These are phyloP conservation scores for Diddensiella transvaalensis DNA, from an alignment of 805 yeast genomes.

Conservation along the genomic window DNA sequence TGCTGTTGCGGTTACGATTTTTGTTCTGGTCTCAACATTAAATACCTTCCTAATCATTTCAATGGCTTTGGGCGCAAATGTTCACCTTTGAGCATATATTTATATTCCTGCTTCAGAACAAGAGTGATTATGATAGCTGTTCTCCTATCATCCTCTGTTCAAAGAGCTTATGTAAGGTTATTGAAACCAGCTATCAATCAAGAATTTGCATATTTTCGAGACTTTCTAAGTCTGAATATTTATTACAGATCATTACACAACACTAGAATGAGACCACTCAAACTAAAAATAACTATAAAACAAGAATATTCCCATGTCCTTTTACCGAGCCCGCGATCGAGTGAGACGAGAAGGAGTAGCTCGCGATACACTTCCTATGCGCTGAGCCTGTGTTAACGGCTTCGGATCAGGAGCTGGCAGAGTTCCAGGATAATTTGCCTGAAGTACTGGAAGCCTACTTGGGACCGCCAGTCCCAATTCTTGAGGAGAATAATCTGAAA, in stretches of 20 bases:
- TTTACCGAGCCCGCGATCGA: neutral
- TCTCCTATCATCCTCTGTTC: no score
- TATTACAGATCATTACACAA: no score
- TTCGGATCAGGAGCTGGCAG: constrained; percentile 49
- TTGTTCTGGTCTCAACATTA: constrained; percentile 68
- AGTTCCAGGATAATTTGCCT: constrained; percentile 71
- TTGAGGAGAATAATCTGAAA: constrained; percentile 33
- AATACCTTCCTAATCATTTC: constrained; percentile 64
- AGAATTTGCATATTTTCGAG: no score
- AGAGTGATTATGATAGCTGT: no score
- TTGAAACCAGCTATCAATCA: neutral
- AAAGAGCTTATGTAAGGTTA: no score
- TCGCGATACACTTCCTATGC: constrained; percentile 5
- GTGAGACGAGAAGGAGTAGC: constrained; percentile 10
- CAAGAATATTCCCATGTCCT: neutral
- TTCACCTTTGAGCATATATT: constrained; percentile 38
- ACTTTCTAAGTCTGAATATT: no score
- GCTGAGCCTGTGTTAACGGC: constrained; percentile 9
- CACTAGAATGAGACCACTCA: no score
- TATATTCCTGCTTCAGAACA: no score
- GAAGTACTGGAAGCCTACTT: constrained; percentile 59
- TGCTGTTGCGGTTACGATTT: constrained; percentile 52
- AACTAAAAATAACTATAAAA: no score
- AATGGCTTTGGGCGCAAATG: constrained; percentile 48
- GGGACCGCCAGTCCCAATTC: constrained; percentile 25